Evolutionary conservation across 2,329 filamentous ascomycete genomes (phyloP).

Genomic region (Ampelomyces quisqualis): DNA sequence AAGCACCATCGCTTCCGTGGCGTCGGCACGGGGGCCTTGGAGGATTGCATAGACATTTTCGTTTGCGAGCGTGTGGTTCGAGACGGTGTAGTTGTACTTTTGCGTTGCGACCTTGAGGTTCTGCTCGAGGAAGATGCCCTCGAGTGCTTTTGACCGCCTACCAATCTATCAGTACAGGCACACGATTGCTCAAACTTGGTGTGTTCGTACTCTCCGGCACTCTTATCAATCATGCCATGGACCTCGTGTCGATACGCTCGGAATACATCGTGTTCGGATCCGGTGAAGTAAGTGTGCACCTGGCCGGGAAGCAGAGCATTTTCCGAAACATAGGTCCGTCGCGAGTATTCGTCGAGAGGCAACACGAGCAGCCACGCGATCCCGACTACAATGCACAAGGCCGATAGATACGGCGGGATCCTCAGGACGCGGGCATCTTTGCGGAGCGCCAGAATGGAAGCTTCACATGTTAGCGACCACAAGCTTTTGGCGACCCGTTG

Average conservation of each 20-base stretch:
- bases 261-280: conserved; percentile 93
- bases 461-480: conserved; percentile 32
- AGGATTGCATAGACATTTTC: conserved; percentile 94
- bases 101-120: conserved; percentile 88
- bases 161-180: conserved; percentile 42
- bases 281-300: conserved; percentile 96
- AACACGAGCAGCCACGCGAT: conserved; percentile 87
- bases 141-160: conserved; percentile 65
- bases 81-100: conserved; percentile 80
- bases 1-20: conserved; percentile 93
- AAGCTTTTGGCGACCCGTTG: background rate
- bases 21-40: conserved; percentile 90
- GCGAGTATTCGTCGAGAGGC: conserved; percentile 86
- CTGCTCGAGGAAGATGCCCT: conserved; percentile 71
- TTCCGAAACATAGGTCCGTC: conserved; percentile 93
- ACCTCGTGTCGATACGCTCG: conserved; percentile 86
- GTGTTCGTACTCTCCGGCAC: conserved; percentile 40
- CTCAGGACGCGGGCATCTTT: conserved; percentile 79
- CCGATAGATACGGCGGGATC: conserved; percentile 82
- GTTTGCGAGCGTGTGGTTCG: conserved; percentile 71
- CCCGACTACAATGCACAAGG: conserved; percentile 80
- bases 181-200: background rate
- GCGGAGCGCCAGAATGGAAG: conserved; percentile 67
- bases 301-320: conserved; percentile 94
- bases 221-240: conserved; percentile 56